Percentiles rank a stretch among this genome's conserved stretches.
Conservation (phyloP, 306 rosid species). For the Vachellia pachyceras region DNA sequence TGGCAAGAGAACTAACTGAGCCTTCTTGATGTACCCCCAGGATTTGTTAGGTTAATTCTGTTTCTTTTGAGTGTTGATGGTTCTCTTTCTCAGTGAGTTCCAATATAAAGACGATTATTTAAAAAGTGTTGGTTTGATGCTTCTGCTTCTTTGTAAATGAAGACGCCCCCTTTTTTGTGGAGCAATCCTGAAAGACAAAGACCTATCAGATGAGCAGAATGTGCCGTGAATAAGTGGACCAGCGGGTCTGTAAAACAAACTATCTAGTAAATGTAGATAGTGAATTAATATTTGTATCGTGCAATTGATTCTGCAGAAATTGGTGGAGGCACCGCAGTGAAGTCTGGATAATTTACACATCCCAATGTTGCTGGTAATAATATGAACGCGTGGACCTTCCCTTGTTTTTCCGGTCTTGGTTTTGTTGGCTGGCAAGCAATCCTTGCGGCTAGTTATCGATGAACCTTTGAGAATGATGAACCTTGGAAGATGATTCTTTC, state of each 20-base stretch:
- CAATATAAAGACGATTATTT: neutral
- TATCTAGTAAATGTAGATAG: neutral
- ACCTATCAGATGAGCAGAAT: neutral
- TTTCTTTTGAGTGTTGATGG: constrained; percentile 15
- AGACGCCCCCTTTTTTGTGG: neutral
- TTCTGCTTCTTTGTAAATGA: constrained; percentile 26
- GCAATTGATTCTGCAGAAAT: constrained; percentile 57
- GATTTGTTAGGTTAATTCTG: neutral
- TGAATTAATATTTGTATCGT: neutral
- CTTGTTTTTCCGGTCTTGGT: constrained; percentile 34
- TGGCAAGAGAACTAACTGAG: neutral
- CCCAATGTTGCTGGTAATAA: constrained; percentile 58
- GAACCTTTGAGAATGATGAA: constrained; percentile 40
- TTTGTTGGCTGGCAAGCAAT: constrained; percentile 44
- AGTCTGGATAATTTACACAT: constrained; percentile 31
- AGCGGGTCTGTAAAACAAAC: constrained; percentile 1
- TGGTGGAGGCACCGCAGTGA: constrained; percentile 64
- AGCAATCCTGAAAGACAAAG: constrained; percentile 11
- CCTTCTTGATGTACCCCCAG: constrained; percentile 16
- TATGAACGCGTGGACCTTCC: constrained; percentile 48
- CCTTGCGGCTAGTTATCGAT: constrained; percentile 42
- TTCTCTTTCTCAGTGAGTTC: constrained; percentile 29
- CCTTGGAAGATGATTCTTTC: constrained; percentile 39
- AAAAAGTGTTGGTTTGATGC: constrained; percentile 21
- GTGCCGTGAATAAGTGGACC: neutral